Evolutionary conservation across 495 filamentous ascomycete genomes (phyloP).

Genomic region (Podospora pseudocomata): DNA sequence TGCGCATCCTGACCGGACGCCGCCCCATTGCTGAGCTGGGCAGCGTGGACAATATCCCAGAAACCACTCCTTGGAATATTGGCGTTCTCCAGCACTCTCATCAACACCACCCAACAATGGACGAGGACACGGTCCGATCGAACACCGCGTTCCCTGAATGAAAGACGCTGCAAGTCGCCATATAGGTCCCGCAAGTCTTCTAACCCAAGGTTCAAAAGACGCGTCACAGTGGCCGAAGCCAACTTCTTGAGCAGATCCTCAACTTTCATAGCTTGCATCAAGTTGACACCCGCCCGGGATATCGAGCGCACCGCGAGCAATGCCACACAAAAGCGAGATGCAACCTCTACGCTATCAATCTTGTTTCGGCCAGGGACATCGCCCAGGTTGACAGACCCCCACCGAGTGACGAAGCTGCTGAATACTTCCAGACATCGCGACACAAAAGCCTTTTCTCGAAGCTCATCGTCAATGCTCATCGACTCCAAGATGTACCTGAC

Average conservation of each 20-base stretch:
- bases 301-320: conserved; percentile 29
- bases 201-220: conserved; percentile 48
- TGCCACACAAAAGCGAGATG: conserved; percentile 18
- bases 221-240: conserved; percentile 35
- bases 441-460: conserved; percentile 39
- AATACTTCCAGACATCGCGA: conserved; percentile 45
- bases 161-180: conserved; percentile 52
- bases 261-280: conserved; percentile 34
- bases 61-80: conserved; percentile 47
- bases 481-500: conserved; percentile 40
- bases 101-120: conserved; percentile 64
- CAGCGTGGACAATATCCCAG: conserved; percentile 55
- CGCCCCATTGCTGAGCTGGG: conserved; percentile 37
- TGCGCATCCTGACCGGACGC: conserved; percentile 46
- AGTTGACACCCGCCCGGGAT: conserved; percentile 28
- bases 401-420: conserved; percentile 34
- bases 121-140: conserved; percentile 52
- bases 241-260: conserved; percentile 44
- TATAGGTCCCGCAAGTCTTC: conserved; percentile 57
- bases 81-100: conserved; percentile 54
- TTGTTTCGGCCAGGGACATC: conserved; percentile 3
- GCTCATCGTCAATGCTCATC: conserved; percentile 31
- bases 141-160: conserved; percentile 63
- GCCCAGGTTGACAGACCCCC: conserved; percentile 29
- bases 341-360: conserved; percentile 19